Evolutionary conservation across 1,284 basidiomycete species (phyloP), one percentile per base, ranked within the genome.

Genomic region (Pseudozyma pruni): DNA sequence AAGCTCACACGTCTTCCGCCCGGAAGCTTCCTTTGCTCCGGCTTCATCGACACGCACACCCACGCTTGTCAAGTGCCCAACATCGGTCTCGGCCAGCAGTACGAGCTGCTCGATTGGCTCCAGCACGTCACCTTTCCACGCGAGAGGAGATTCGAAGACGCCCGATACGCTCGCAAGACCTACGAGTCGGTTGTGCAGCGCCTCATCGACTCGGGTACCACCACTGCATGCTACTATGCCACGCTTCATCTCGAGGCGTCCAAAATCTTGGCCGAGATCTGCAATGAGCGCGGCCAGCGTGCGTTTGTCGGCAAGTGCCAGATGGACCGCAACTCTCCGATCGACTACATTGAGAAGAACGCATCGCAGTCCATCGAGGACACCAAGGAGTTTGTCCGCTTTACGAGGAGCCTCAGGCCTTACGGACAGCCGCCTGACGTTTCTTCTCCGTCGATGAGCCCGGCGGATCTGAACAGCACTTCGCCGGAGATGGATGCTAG

Each of bases 231-330:
- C 82, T 96, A 96, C 83, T 97, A 93, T 81, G 91, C 89, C 11
- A 90, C 90, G 0, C 83, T 95, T 6, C 93, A 98, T 83, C 84
- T 90, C 17, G 90, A 91, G 61, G 88, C 90, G 0, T 92, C 91
- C 9, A 91, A 91, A 83, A 84, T 88, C 32, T 87, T 98, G 1
- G 93, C 92, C 2, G 88, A 92, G 43, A 87, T 91, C 23, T 87
- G 91, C 37, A 86, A 89, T 72, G 81, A 84, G 25, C 85, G 85
- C 72, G 92, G 94, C 19, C 94, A 97, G 83, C 87, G 94, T 43
- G 93, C 91, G 0, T 90, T 93, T 75, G 87, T 93, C 42, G 93
- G 92, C 39, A 85, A 95, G 89, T 97, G 94, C 83, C 94, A 92
- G 84, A 97, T 98, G 93, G 87, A 97, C 84, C 86, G 89, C 20